Conservation (phyloP, 495 filamentous ascomycete genomes). For the Penicillium pancosmium region DNA sequence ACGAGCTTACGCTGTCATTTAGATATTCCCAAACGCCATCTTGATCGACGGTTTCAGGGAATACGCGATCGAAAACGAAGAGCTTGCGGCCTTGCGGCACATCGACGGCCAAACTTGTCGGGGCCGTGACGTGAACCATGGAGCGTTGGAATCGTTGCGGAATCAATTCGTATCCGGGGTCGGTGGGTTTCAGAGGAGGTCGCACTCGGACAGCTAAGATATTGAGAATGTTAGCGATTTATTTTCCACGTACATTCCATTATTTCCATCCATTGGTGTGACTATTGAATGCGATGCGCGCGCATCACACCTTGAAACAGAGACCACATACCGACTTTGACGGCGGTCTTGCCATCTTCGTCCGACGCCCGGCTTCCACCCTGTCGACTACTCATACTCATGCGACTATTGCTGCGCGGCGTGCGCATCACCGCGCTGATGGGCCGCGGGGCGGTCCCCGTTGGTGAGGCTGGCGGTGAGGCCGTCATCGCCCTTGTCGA, state of each 20-base stretch:
- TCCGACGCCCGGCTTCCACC: conserved; percentile 88
- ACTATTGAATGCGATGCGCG: conserved; percentile 13
- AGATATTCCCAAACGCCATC: conserved; percentile 96
- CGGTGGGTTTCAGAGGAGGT: conserved; percentile 78
- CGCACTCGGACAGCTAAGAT: conserved; percentile 85
- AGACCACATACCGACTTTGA: conserved; percentile 91
- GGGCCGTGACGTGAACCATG: conserved; percentile 85
- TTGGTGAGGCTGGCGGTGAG: conserved; percentile 63
- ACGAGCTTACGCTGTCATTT: conserved; percentile 84
- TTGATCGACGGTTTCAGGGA: conserved; percentile 80
- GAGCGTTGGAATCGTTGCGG: conserved; percentile 93
- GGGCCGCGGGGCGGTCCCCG: conserved; percentile 65
- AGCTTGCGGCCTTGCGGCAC: conserved; percentile 89
- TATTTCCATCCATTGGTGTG: too few species aligned
- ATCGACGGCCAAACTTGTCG: conserved; percentile 85
- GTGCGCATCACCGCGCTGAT: conserved; percentile 86
- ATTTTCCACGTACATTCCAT: neutral
- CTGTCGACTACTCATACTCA: conserved; percentile 82
- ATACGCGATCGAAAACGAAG: conserved; percentile 95
- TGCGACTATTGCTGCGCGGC: conserved; percentile 80
- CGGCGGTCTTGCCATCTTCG: conserved; percentile 92
- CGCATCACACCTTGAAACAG: conserved; percentile 7
- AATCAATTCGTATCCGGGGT: conserved; percentile 92
- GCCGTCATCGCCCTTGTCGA: conserved; percentile 47
- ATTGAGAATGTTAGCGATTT: conserved; percentile 14